These are phyloP conservation scores for Salvia miltiorrhiza DNA, from an alignment of 257 asterid species.

Conservation along the genomic window DNA sequence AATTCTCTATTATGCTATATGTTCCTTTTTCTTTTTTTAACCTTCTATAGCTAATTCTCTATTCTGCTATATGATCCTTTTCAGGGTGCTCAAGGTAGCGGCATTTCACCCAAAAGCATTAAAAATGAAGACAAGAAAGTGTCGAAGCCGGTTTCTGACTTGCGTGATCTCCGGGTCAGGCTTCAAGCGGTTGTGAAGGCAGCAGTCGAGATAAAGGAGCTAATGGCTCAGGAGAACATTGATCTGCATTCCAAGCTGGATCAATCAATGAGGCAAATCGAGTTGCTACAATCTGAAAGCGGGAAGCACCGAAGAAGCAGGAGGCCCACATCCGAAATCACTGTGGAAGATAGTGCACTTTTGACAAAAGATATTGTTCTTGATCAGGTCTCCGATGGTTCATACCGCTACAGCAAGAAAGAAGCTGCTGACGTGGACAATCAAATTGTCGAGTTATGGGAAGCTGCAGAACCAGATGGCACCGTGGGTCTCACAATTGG, in stretches of 20 bases:
- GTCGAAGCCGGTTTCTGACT: slow-evolving; percentile 29
- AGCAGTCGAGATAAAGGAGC: slow-evolving; percentile 48
- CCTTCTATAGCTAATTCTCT: slow-evolving; percentile 9
- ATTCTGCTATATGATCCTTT: slow-evolving; percentile 11
- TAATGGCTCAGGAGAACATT: slow-evolving; percentile 51
- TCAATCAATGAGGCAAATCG: slow-evolving; percentile 59
- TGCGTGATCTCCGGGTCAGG: slow-evolving; percentile 52
- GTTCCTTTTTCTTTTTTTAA: background rate
- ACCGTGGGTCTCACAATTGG: slow-evolving; percentile 39
- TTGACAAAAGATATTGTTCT: slow-evolving; percentile 90
- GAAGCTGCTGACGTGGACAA: slow-evolving; percentile 45
- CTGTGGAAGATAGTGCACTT: slow-evolving; percentile 61
- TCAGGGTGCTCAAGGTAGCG: slow-evolving; percentile 42
- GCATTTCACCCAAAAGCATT: slow-evolving; percentile 19
- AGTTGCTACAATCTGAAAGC: slow-evolving; percentile 59
- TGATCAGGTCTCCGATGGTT: slow-evolving; percentile 79
- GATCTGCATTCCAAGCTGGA: slow-evolving; percentile 58
- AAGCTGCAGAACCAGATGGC: slow-evolving; percentile 41
- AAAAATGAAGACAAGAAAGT: slow-evolving; percentile 26
- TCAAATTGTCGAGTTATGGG: slow-evolving; percentile 52
- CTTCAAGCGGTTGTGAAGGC: slow-evolving; percentile 54
- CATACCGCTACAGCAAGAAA: slow-evolving; percentile 55
- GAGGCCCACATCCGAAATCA: slow-evolving; percentile 54
- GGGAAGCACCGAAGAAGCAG: slow-evolving; percentile 41
- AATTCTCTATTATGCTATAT: slow-evolving; percentile 11